Evolutionary conservation across 2,329 filamentous ascomycete species (phyloP).

Genomic region (Venturia aucupariae): DNA sequence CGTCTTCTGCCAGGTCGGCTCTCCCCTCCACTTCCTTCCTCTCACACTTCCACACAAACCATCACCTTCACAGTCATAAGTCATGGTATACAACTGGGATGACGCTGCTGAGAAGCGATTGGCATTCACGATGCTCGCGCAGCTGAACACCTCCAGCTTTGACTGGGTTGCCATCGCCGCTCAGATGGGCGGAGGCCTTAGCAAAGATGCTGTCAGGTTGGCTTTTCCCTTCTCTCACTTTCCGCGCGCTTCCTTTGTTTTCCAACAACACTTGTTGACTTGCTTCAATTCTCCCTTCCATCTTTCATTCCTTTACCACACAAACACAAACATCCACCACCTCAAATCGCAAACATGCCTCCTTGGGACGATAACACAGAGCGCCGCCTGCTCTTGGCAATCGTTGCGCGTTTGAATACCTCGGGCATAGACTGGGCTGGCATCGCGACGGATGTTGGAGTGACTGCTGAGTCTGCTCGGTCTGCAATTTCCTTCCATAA

Average conservation of each 20-base stretch:
- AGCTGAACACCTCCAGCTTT: neutral
- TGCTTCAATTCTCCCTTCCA: neutral
- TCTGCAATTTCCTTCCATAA: neutral
- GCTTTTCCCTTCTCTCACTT: neutral
- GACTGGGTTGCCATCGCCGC: neutral
- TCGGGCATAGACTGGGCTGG: neutral
- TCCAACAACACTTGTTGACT: neutral
- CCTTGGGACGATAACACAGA: neutral
- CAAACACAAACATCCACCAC: neutral
- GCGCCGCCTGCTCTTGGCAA: neutral
- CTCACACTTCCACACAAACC: neutral
- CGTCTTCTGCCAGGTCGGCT: neutral
- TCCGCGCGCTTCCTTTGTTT: neutral
- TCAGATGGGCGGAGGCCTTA: neutral
- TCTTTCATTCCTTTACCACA: neutral
- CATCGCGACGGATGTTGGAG: neutral
- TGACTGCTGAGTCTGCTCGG: neutral
- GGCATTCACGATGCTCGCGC: neutral
- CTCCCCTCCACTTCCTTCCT: neutral
- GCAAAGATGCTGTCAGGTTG: neutral
- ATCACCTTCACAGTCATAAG: neutral
- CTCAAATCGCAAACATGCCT: neutral
- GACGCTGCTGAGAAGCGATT: neutral
- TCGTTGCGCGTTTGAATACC: neutral
- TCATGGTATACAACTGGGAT: neutral